These are phyloP conservation scores for Diphasiastrum complanatum DNA, from an alignment of 83 land plant genomes.

Conservation along the genomic window DNA sequence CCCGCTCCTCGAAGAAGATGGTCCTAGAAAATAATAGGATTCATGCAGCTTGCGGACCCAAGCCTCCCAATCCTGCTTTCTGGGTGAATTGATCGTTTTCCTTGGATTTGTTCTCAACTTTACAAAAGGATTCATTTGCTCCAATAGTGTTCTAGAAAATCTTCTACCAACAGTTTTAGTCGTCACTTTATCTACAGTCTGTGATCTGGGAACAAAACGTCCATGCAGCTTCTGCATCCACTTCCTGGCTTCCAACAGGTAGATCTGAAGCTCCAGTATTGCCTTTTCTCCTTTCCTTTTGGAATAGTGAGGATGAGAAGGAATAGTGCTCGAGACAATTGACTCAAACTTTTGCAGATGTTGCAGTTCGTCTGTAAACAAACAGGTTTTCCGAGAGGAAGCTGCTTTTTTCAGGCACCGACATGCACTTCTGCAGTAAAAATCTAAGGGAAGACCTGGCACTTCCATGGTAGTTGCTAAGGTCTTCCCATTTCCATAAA, in stretches of 20 bases:
- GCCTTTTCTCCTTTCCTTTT: conserved; percentile 24
- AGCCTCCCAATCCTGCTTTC: no score
- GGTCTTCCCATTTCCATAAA: no score
- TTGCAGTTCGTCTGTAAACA: conserved; percentile 23
- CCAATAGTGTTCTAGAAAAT: no score
- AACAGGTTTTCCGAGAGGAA: conserved; percentile 14
- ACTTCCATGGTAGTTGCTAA: no score
- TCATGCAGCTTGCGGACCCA: no score
- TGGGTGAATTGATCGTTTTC: no score
- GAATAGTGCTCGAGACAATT: conserved; percentile 25
- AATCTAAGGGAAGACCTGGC: conserved; percentile 7
- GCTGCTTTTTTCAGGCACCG: conserved; percentile 30
- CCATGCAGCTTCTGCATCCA: conserved; percentile 26
- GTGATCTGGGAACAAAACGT: no score
- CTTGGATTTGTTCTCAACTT: no score
- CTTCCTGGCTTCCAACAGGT: conserved; percentile 11
- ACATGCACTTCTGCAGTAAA: conserved; percentile 32
- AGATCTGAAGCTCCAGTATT: conserved; percentile 24
- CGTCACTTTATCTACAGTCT: neutral
- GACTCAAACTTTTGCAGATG: conserved; percentile 25
- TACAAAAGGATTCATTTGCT: no score
- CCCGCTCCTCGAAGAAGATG: no score
- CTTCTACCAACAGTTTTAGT: no score
- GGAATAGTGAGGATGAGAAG: conserved; percentile 24
- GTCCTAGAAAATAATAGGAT: no score